These are phyloP conservation scores for Irineochytrium annulatum DNA, from an alignment of 192 early-diverging fungal species.

Conservation along the genomic window DNA sequence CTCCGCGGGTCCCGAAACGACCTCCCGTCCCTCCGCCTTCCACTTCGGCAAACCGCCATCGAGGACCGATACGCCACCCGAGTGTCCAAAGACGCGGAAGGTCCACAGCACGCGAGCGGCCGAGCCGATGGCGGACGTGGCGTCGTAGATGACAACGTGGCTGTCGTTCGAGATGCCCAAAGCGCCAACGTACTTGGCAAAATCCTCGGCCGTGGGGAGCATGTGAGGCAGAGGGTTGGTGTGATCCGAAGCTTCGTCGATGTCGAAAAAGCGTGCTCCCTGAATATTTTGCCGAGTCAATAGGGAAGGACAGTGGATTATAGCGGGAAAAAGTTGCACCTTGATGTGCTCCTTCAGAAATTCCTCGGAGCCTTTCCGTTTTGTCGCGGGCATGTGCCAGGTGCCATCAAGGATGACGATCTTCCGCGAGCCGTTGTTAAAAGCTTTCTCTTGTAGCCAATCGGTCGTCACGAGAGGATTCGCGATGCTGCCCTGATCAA, in stretches of 20 bases:
- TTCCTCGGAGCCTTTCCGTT: constrained; percentile 60
- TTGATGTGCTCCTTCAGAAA: constrained; percentile 59
- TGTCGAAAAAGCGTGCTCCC: constrained; percentile 83
- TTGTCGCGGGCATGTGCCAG: constrained; percentile 82
- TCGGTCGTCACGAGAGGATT: too few species aligned
- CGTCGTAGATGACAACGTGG: constrained; percentile 89
- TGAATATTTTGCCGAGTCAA: constrained; percentile 9
- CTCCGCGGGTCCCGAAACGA: constrained; percentile 33
- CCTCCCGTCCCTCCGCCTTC: constrained; percentile 51
- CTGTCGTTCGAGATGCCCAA: constrained; percentile 78
- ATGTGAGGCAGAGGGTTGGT: constrained; percentile 78
- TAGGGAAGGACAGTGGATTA: background rate
- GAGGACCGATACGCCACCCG: constrained; percentile 73
- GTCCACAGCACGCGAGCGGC: constrained; percentile 91
- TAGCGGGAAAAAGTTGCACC: constrained; percentile 13
- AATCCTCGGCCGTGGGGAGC: constrained; percentile 71
- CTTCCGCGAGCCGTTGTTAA: too few species aligned
- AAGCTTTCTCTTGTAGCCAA: too few species aligned
- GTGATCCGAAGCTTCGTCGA: constrained; percentile 79
- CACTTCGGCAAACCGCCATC: constrained; percentile 88
- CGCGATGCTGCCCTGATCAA: too few species aligned
- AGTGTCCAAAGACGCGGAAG: constrained; percentile 87
- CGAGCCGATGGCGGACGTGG: constrained; percentile 67
- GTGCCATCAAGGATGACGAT: constrained; percentile 83
- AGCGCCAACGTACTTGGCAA: constrained; percentile 65